Evolutionary conservation across 164 flowering plant genomes (phyloP).

Genomic region (Tetracentron sinense): DNA sequence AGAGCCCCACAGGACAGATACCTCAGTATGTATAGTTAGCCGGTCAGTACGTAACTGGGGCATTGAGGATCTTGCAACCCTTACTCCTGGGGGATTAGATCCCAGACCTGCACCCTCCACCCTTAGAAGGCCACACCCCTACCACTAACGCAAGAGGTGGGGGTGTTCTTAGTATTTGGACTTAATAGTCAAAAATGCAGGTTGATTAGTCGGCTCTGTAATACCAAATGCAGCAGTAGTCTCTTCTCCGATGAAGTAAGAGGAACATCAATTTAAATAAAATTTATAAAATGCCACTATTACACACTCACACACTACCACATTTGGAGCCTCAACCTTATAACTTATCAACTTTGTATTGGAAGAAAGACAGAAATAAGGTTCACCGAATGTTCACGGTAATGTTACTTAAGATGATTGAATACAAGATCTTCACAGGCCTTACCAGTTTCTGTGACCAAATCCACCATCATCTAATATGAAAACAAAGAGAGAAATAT

Average conservation of each 20-base stretch:
- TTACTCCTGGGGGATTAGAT: too few relatives aligned
- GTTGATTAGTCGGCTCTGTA: constrained; percentile 74
- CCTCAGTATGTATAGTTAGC: too few relatives aligned
- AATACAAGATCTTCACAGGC: constrained; percentile 92
- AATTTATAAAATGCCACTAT: not conserved
- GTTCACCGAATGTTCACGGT: constrained; percentile 73
- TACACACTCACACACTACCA: not conserved
- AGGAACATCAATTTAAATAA: constrained; percentile 10
- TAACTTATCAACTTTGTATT: too few relatives aligned
- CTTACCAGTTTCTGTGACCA: constrained; percentile 97
- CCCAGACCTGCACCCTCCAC: too few relatives aligned
- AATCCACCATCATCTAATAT: constrained; percentile 65
- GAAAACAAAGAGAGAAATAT: not conserved
- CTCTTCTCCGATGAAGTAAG: constrained; percentile 94
- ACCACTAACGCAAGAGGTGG: too few relatives aligned
- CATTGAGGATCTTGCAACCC: too few relatives aligned
- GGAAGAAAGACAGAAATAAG: not conserved
- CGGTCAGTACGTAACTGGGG: too few relatives aligned
- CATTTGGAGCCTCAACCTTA: not conserved
- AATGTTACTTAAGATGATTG: constrained; percentile 60
- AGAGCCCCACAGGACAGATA: too few relatives aligned
- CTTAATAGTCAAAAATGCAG: constrained; percentile 99
- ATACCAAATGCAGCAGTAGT: constrained; percentile 82
- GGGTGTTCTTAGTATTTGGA: too few relatives aligned
- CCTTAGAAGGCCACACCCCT: too few relatives aligned